A percentile compares a stretch with the other conserved stretches of the same genome.
These are phyloP conservation scores for Saccharomycopsis sp. DNA, from an alignment of 805 yeast genomes.

Conservation along the genomic window DNA sequence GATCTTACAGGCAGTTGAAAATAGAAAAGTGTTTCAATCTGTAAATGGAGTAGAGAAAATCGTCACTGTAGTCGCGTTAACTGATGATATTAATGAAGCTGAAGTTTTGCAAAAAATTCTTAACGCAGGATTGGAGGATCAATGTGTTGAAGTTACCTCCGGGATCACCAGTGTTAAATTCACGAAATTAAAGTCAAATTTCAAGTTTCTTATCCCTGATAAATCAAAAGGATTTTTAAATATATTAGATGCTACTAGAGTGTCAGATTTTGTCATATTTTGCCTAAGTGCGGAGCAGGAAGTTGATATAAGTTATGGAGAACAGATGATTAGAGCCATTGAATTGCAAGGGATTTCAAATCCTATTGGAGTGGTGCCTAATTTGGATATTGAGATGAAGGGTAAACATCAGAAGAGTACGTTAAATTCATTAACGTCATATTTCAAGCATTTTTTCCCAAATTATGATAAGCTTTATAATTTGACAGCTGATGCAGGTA, in stretches of 20 bases:
- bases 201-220: conserved; percentile 70
- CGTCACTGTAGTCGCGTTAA: conserved; percentile 72
- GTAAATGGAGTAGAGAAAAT: conserved; percentile 75
- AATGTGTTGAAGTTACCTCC: conserved; percentile 24
- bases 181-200: conserved; percentile 62
- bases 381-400: conserved; percentile 59
- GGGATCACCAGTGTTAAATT: conserved; percentile 44
- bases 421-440: conserved; percentile 55
- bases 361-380: conserved; percentile 71
- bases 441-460: conserved; percentile 72
- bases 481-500: conserved; percentile 69
- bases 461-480: conserved; percentile 70
- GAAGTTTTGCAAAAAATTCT: conserved; percentile 42
- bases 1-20: conserved; percentile 49
- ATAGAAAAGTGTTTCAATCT: conserved; percentile 73
- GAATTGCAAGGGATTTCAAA: conserved; percentile 90
- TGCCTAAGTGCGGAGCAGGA: conserved; percentile 85
- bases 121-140: conserved; percentile 28
- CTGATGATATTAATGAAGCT: conserved; percentile 56
- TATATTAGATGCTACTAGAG: conserved; percentile 78
- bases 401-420: conserved; percentile 71
- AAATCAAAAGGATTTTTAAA: conserved; percentile 50
- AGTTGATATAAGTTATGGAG: conserved; percentile 75
- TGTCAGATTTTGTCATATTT: conserved; percentile 83
- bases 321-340: conserved; percentile 79